Evolutionary conservation across 257 asterid genomes (phyloP).

Genomic region (Rehmannia glutinosa): DNA sequence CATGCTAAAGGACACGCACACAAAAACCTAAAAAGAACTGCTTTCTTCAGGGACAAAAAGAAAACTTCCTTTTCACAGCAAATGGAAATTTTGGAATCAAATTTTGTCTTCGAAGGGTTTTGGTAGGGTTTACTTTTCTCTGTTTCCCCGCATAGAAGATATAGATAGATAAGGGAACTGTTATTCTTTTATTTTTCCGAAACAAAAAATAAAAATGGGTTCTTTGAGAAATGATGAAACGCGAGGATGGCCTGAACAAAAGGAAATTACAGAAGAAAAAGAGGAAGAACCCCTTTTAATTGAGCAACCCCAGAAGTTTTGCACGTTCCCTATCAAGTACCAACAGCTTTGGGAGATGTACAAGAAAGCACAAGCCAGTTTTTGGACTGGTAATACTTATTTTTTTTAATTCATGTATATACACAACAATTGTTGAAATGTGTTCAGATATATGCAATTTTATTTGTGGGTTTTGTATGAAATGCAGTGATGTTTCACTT

Average conservation of each 20-base stretch:
- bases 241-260: slow-evolving; percentile 20
- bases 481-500: neutral
- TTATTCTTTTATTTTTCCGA: neutral
- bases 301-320: slow-evolving; percentile 61
- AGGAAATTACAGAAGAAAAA: slow-evolving; percentile 21
- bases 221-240: slow-evolving; percentile 46
- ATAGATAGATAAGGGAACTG: slow-evolving; percentile 19
- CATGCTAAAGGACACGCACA: slow-evolving; percentile 26
- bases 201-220: slow-evolving; percentile 34
- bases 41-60: neutral
- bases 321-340: slow-evolving; percentile 69
- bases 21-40: neutral
- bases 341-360: slow-evolving; percentile 85
- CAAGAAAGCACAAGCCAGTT: slow-evolving; percentile 73
- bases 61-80: slow-evolving; percentile 1
- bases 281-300: slow-evolving; percentile 62
- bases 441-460: neutral
- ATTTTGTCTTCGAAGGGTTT: slow-evolving; percentile 43
- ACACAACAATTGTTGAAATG: slow-evolving; percentile 4
- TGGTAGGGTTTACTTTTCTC: slow-evolving; percentile 37
- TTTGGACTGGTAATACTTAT: slow-evolving; percentile 58
- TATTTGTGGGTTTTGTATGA: slow-evolving; percentile 2
- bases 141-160: neutral
- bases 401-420: neutral
- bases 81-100: slow-evolving; percentile 17